phyloP scores from a whole-genome alignment of 129 eudicot genomes.

The Chrysanthemum seticuspe region DNA sequence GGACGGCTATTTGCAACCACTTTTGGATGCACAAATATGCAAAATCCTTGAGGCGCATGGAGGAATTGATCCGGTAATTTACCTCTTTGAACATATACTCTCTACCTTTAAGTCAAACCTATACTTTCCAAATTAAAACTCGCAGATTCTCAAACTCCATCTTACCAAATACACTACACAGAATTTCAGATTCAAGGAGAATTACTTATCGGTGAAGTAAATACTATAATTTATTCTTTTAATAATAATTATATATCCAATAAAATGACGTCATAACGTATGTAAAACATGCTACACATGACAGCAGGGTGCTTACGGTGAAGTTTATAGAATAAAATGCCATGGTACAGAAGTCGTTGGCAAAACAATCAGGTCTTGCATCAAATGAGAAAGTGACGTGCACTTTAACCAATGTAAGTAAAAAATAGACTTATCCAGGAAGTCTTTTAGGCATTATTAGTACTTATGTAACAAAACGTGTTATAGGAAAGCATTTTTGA shows the following conservation, averaged over 20 bases:
- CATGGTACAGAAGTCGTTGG: slow-evolving; percentile 50
- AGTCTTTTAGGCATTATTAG: not conserved
- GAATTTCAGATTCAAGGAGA: slow-evolving; percentile 50
- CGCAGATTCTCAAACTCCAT: slow-evolving; percentile 49
- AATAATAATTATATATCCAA: not conserved
- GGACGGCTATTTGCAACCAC: slow-evolving; percentile 49
- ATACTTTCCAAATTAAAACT: not conserved
- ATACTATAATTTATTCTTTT: not conserved
- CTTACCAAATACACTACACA: slow-evolving; percentile 43
- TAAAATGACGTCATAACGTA: slow-evolving; percentile 11
- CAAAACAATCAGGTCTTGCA: too few species aligned
- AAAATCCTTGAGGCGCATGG: slow-evolving; percentile 58
- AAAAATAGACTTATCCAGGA: not conserved
- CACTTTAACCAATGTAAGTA: slow-evolving; percentile 27
- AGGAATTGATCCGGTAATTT: slow-evolving; percentile 63
- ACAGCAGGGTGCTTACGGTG: slow-evolving; percentile 69
- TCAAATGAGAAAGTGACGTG: slow-evolving; percentile 58
- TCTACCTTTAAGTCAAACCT: too few species aligned
- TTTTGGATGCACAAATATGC: slow-evolving; percentile 68
- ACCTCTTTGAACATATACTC: too few species aligned
- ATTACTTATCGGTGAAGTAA: slow-evolving; percentile 62
- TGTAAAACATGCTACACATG: slow-evolving; percentile 21
- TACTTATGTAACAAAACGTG: not conserved
- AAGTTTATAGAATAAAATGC: slow-evolving; percentile 68
- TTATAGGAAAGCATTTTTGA: slow-evolving; percentile 55